These are phyloP conservation scores for Lizonia empirigonia DNA, from an alignment of 2,329 filamentous ascomycete species.

Conservation along the genomic window DNA sequence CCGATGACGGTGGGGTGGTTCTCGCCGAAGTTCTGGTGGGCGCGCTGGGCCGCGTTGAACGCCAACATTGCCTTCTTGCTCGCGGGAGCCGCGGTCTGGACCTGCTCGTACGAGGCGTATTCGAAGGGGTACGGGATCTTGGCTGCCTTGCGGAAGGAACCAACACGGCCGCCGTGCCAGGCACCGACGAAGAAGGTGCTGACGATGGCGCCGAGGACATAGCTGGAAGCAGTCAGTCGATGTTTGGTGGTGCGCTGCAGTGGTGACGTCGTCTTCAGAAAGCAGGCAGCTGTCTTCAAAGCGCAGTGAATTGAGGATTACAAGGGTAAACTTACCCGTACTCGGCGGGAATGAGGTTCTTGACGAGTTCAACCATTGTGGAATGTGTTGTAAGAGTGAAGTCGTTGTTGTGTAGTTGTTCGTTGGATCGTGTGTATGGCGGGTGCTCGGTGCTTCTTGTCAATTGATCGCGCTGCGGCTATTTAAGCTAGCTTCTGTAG, in stretches of 20 bases:
- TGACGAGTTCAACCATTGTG: slow-evolving; percentile 16
- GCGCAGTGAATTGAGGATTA: background rate
- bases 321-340: slow-evolving; percentile 8
- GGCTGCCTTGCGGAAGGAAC: slow-evolving; percentile 56
- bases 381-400: background rate
- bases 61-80: slow-evolving; percentile 52
- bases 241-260: background rate
- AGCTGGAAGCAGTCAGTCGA: slow-evolving; percentile 48
- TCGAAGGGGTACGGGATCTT: slow-evolving; percentile 63
- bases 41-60: slow-evolving; percentile 53
- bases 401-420: background rate
- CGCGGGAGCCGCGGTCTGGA: slow-evolving; percentile 48
- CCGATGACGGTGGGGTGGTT: slow-evolving; percentile 60
- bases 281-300: background rate
- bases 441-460: background rate
- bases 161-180: slow-evolving; percentile 58
- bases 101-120: slow-evolving; percentile 62
- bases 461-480: background rate
- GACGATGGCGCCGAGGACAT: slow-evolving; percentile 60
- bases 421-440: background rate
- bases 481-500: slow-evolving; percentile 10
- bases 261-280: no score
- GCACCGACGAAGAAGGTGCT: slow-evolving; percentile 60
- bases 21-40: slow-evolving; percentile 65
- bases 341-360: slow-evolving; percentile 18